Conservation (phyloP, 1,139 yeast species). For the Geotrichum europaeum region DNA sequence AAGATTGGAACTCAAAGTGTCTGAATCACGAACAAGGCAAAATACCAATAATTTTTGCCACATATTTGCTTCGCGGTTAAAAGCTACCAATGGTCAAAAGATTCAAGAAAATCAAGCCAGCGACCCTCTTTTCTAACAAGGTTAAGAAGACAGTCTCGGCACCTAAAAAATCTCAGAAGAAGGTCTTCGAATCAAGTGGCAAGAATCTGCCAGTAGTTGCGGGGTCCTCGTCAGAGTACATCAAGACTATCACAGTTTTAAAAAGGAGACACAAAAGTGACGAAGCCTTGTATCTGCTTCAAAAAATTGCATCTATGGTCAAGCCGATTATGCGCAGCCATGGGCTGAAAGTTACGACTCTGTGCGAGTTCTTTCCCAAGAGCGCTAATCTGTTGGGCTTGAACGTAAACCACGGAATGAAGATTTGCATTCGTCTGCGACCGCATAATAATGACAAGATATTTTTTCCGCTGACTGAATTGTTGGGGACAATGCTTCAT, state of each 20-base stretch:
- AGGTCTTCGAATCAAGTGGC: neutral
- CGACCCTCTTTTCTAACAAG: neutral
- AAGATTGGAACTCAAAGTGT: neutral
- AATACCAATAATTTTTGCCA: neutral
- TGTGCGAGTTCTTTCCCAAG: conserved; percentile 85
- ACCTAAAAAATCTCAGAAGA: neutral
- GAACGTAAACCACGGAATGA: conserved; percentile 79
- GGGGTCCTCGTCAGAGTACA: conserved; percentile 13
- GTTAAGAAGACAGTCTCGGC: neutral
- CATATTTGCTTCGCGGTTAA: neutral
- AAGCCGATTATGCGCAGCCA: conserved; percentile 66
- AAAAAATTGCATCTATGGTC: conserved; percentile 33
- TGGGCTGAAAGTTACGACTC: conserved; percentile 56
- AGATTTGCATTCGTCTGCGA: conserved; percentile 67
- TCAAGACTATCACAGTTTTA: conserved; percentile 11
- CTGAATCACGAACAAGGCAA: neutral
- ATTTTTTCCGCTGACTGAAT: conserved; percentile 61
- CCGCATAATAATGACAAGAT: conserved; percentile 47
- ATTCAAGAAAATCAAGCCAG: conserved; percentile 7
- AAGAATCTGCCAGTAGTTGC: conserved; percentile 5
- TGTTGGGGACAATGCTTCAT: conserved; percentile 81
- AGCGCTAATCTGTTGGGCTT: conserved; percentile 62
- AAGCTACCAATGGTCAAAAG: neutral
- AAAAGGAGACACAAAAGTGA: conserved; percentile 19
- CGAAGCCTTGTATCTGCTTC: conserved; percentile 31